Percentiles rank a stretch among this genome's conserved stretches.
These are phyloP conservation scores for Mortierella sp. DNA, from an alignment of 371 early-diverging fungal species.

Conservation along the genomic window DNA sequence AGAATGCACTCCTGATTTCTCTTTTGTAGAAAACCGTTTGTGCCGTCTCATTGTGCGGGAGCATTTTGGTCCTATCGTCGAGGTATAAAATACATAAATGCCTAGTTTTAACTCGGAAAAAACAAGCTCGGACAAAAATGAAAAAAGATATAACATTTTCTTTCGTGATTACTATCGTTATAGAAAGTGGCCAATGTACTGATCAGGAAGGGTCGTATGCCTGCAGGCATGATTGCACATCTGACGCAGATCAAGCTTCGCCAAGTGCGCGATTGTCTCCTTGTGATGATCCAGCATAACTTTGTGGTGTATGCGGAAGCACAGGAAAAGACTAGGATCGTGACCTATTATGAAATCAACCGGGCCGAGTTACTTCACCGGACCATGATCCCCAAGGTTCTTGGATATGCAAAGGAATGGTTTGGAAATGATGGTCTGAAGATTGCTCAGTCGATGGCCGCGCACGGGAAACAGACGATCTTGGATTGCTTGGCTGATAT, in stretches of 20 bases:
- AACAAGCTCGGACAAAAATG: background rate
- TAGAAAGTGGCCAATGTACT: slow-evolving; percentile 66
- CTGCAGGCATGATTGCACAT: slow-evolving; percentile 54
- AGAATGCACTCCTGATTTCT: background rate
- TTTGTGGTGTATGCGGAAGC: slow-evolving; percentile 67
- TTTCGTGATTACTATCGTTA: background rate
- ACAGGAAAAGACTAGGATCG: slow-evolving; percentile 41
- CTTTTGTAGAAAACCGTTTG: slow-evolving; percentile 49
- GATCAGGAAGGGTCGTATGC: slow-evolving; percentile 65
- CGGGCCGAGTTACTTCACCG: slow-evolving; percentile 68
- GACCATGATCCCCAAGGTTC: slow-evolving; percentile 73
- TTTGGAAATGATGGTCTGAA: slow-evolving; percentile 71
- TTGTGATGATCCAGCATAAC: slow-evolving; percentile 74
- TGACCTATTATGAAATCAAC: slow-evolving; percentile 76
- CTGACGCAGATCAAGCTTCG: slow-evolving; percentile 52
- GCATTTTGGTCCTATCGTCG: slow-evolving; percentile 74
- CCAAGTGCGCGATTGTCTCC: slow-evolving; percentile 67
- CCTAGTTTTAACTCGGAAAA: too few species aligned
- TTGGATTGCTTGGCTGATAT: slow-evolving; percentile 34
- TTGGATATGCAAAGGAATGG: slow-evolving; percentile 67
- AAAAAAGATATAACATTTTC: background rate
- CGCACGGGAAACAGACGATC: slow-evolving; percentile 36
- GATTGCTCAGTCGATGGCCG: slow-evolving; percentile 27
- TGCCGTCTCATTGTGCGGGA: slow-evolving; percentile 66
- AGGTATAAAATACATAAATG: slow-evolving; percentile 57